Base-by-base conservation (phyloP, 352 stramenopile species). In the Phytophthora kernoviae region DNA sequence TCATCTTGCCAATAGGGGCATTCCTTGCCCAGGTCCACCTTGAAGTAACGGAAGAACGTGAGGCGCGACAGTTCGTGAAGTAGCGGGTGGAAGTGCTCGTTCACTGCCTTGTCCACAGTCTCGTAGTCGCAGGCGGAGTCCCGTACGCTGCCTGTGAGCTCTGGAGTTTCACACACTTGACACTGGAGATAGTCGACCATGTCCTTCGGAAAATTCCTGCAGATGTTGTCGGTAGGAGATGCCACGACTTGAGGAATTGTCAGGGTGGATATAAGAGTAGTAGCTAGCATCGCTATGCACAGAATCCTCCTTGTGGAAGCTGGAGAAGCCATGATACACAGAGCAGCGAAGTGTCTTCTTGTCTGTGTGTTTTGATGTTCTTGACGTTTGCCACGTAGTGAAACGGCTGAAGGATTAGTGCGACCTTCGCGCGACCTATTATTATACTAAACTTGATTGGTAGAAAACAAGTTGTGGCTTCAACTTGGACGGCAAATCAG, bases 1-100 rank as follows among this genome's bases (percentile, higher is more conserved):
- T 98, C 91, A 62, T 96, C 88, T 27, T 93, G 70, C 91, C 91
- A 98, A 62, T 92, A 96, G 0, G 88, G 88, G 49, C 93, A 98
- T 44, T 90, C 71, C 37, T 91, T 91, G 48, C 84, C 84, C 40
- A 98, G 71, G 65, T 98, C 90, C 22, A 97, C 90, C 52, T 96
- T 96, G 61, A 97, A 98, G 77, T 97, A 97, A 36, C 91, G 91
- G 65, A 98, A 98, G 73, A 97, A 98, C 12, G 80, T 90, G 46
- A 91, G 75, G 40, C 73, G 73, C 26, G 85, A 88, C 24, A 96
- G 75, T 52, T 93, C 85, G 20, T 87, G 54, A 6, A 96, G 70
- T 22, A 93, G 72, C 46, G 87, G 86, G 40, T 93, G 84, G 54
- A 96, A 94, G 66, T 94, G 81, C 61, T 90, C 68, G 27, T 75